Evolutionary conservation across 129 eudicot genomes (phyloP).

Genomic region (Lonicera japonica): DNA sequence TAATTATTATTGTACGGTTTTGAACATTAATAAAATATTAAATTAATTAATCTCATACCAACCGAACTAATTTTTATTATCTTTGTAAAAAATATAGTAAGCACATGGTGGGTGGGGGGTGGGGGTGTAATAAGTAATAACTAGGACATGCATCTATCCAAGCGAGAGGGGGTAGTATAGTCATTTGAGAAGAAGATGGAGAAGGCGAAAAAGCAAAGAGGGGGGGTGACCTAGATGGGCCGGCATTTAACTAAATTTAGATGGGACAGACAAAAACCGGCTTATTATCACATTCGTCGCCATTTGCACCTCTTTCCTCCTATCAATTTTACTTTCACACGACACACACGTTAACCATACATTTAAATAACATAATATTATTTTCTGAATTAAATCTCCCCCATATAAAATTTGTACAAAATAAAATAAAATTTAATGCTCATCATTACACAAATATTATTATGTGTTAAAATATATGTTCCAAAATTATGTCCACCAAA

Average conservation of each 20-base stretch:
- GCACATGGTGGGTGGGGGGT: no score
- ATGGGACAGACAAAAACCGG: slow-evolving; percentile 67
- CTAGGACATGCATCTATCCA: no score
- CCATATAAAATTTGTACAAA: neutral
- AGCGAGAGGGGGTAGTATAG: slow-evolving; percentile 31
- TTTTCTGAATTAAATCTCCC: neutral
- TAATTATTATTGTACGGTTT: no score
- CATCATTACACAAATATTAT: no score
- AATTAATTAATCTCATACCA: no score
- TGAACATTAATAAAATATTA: no score
- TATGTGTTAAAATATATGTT: no score
- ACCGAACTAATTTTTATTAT: no score
- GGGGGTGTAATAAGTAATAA: no score
- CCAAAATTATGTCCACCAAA: no score
- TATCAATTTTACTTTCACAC: neutral
- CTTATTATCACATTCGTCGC: slow-evolving; percentile 57
- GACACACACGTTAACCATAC: neutral
- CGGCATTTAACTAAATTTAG: slow-evolving; percentile 89
- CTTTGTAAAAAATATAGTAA: no score
- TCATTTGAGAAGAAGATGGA: slow-evolving; percentile 9
- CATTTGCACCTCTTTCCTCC: slow-evolving; percentile 27
- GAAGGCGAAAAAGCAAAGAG: slow-evolving; percentile 25
- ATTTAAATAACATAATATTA: neutral
- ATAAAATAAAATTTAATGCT: no score
- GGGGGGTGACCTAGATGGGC: slow-evolving; percentile 45